Conservation (phyloP, 2,329 filamentous ascomycete species). For the Epichloe gansuensis region DNA sequence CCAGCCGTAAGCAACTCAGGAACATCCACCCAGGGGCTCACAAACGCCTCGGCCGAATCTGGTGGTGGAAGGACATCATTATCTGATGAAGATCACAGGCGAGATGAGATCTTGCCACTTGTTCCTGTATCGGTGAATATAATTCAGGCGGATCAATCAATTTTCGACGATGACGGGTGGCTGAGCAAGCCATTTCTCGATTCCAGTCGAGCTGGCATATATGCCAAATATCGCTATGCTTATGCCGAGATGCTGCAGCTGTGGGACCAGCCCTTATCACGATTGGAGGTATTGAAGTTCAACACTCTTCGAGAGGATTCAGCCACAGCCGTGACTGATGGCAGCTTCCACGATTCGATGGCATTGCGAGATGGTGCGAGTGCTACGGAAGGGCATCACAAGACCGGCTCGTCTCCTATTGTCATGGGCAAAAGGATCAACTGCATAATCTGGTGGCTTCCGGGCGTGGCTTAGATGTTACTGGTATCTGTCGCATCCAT, state of each 20-base stretch:
- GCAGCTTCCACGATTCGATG: slow-evolving; percentile 23
- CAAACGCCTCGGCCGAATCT: slow-evolving; percentile 33
- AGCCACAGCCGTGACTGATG: slow-evolving; percentile 16
- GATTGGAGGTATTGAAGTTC: slow-evolving; percentile 58
- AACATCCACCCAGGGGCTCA: slow-evolving; percentile 29
- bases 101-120: slow-evolving; percentile 33
- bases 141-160: slow-evolving; percentile 47
- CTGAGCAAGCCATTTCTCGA: slow-evolving; percentile 47
- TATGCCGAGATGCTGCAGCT: slow-evolving; percentile 59
- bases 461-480: slow-evolving; percentile 48
- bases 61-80: slow-evolving; percentile 37
- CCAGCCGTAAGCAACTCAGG: slow-evolving; percentile 34
- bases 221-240: slow-evolving; percentile 49
- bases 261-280: slow-evolving; percentile 50
- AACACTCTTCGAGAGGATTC: slow-evolving; percentile 45
- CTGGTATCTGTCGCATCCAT: slow-evolving; percentile 49
- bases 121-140: slow-evolving; percentile 41
- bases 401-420: slow-evolving; percentile 36
- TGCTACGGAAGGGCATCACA: slow-evolving; percentile 21
- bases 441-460: slow-evolving; percentile 37
- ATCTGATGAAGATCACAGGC: slow-evolving; percentile 40
- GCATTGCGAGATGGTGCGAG: slow-evolving; percentile 28
- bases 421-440: slow-evolving; percentile 45
- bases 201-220: slow-evolving; percentile 32
- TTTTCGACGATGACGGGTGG: slow-evolving; percentile 59